Evolutionary conservation across 805 yeast species (phyloP).

Genomic region (Dipodascus albidus): DNA sequence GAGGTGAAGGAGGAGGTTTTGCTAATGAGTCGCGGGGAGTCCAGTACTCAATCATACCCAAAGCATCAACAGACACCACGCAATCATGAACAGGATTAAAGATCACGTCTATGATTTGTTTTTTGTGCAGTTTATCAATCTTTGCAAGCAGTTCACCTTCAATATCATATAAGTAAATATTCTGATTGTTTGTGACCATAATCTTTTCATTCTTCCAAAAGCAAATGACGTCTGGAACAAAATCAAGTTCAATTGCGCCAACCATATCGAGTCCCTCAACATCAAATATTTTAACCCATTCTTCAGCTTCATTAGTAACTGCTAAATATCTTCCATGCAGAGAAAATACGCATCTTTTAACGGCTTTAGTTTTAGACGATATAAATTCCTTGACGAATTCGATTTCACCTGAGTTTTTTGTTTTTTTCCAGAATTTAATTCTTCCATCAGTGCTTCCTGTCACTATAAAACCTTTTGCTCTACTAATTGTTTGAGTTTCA

Average conservation of each 20-base stretch:
- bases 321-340: slow-evolving; percentile 21
- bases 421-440: slow-evolving; percentile 27
- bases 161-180: slow-evolving; percentile 13
- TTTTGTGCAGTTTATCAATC: slow-evolving; percentile 16
- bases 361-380: slow-evolving; percentile 16
- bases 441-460: slow-evolving; percentile 26
- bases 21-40: slow-evolving; percentile 13
- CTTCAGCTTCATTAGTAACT: slow-evolving; percentile 14
- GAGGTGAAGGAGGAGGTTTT: slow-evolving; percentile 14
- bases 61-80: slow-evolving; percentile 20
- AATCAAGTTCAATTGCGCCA: slow-evolving; percentile 21
- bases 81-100: slow-evolving; percentile 20
- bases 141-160: slow-evolving; percentile 15
- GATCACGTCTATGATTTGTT: slow-evolving; percentile 16
- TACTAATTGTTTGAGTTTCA: slow-evolving; percentile 8
- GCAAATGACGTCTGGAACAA: slow-evolving; percentile 18
- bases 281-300: slow-evolving; percentile 25
- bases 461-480: slow-evolving; percentile 15
- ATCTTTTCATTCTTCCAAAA: slow-evolving; percentile 16
- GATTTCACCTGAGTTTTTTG: slow-evolving; percentile 7
- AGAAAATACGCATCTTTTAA: slow-evolving; percentile 12
- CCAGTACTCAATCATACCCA: slow-evolving; percentile 31
- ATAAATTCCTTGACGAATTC: slow-evolving; percentile 26
- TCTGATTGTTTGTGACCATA: slow-evolving; percentile 14
- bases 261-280: slow-evolving; percentile 28